Evolutionary conservation across 306 rosid species (phyloP).

Genomic region (Castanea sativa): DNA sequence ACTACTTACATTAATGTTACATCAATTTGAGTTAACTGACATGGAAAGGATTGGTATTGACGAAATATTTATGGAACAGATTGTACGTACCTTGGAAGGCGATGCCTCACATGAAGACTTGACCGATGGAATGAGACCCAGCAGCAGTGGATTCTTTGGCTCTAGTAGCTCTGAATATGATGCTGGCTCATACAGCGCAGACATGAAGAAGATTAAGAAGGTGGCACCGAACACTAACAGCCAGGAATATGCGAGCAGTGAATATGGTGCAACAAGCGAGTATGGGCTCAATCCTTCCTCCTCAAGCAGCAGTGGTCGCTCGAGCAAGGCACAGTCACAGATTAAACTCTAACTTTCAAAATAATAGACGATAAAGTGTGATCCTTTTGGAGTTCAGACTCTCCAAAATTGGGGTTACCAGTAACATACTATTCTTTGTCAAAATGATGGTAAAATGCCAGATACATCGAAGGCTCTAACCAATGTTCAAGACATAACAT

Average conservation of each 20-base stretch:
- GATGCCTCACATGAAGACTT: slow-evolving; percentile 68
- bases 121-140: slow-evolving; percentile 48
- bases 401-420: neutral
- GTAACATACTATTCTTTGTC: no score
- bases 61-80: slow-evolving; percentile 30
- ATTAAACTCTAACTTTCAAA: neutral
- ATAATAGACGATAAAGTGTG: neutral
- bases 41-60: neutral
- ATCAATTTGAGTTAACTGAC: neutral
- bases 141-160: slow-evolving; percentile 32
- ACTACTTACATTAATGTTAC: no score
- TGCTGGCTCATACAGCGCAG: slow-evolving; percentile 43
- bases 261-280: slow-evolving; percentile 59
- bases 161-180: slow-evolving; percentile 35
- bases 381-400: neutral
- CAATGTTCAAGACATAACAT: no score
- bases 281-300: slow-evolving; percentile 60
- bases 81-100: slow-evolving; percentile 77
- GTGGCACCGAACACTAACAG: slow-evolving; percentile 34
- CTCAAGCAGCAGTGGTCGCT: slow-evolving; percentile 50
- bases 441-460: no score
- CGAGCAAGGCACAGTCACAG: slow-evolving; percentile 18
- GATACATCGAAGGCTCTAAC: no score
- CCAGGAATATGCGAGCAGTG: slow-evolving; percentile 47
- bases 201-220: slow-evolving; percentile 58